Base-by-base conservation (phyloP, 192 early-diverging fungal genomes). In the Coemansia asiatica region DNA sequence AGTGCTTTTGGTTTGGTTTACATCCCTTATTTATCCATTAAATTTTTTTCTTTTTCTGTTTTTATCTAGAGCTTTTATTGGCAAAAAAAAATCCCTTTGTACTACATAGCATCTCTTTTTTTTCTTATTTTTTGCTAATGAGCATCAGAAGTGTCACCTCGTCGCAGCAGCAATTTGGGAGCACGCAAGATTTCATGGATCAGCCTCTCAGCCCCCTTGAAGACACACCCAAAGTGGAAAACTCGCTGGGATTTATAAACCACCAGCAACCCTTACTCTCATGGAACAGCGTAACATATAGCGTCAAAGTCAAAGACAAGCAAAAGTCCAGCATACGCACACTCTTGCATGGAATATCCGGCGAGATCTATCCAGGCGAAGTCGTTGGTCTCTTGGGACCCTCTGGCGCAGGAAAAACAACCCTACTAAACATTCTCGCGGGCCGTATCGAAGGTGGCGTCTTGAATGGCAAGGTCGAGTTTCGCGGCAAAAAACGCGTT, bases 381-480 rank as follows among this genome's bases (percentile, higher is more conserved):
- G 87, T 98, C 8, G 87, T 95, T 85, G 95, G 94, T 13, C 92
- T 97, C 33, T 90, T 97, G 86, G 95, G 94, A 7, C 91, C 90
- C 10, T 94, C 92, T 21, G 93, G 93, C 5, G 95, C 95, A 0
- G 95, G 95, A 12, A 97, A 97, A 71, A 94, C 95, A 13, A 94
- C 89, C 28, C 79, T 95, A 53, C 77, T 97, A 40, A 93, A 97
- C 71, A 94, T 97, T 64, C 82, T 97, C 21, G 94, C 95, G 0
- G 81, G 86, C 5, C 76, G 94, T 66, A 83, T 87, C 74, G 88
- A 90, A 63, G 71, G 85, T 31, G 87, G 90, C 49, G 78, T 64
- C 0, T 84, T 93, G 16, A 73, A 82, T 26, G 94, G 96, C 6
- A 83, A 89, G 47, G 88, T 95, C 18, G 79, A 88, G 54, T 87